A percentile compares a stretch with the other conserved stretches of the same genome.
Conservation (phyloP, 805 yeast species). For the Kodamaea sagamina region DNA sequence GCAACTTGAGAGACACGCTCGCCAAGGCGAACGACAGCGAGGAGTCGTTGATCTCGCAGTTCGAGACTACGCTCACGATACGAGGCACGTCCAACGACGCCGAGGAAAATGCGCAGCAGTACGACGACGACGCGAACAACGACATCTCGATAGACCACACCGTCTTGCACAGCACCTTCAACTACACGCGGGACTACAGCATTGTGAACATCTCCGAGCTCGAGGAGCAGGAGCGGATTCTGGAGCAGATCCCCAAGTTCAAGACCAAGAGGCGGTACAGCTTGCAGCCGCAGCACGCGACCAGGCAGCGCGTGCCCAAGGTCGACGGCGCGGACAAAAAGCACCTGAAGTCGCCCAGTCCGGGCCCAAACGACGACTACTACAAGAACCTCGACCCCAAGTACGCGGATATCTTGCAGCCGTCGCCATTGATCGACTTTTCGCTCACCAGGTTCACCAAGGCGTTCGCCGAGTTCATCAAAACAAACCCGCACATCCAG, state of each 20-base stretch:
- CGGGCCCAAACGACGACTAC: conserved; percentile 10
- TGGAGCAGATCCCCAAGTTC: conserved; percentile 41
- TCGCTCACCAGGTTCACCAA: conserved; percentile 38
- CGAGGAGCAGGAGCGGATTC: conserved; percentile 35
- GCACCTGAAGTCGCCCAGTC: conserved; percentile 11
- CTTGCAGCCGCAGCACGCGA: conserved; percentile 25
- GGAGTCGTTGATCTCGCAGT: conserved; percentile 43
- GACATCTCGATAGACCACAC: conserved; percentile 46
- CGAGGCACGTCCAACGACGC: conserved; percentile 38
- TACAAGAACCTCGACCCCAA: conserved; percentile 17
- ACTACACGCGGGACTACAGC: conserved; percentile 32
- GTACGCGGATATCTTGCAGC: conserved; percentile 34
- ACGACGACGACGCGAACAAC: conserved; percentile 20
- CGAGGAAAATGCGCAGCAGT: conserved; percentile 19
- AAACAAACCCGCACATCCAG: conserved; percentile 44
- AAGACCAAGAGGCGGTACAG: conserved; percentile 34
- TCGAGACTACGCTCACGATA: conserved; percentile 46
- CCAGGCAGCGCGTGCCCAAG: conserved; percentile 7
- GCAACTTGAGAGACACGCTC: conserved; percentile 87
- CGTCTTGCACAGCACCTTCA: conserved; percentile 27
- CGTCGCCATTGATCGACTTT: conserved; percentile 39
- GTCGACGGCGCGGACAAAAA: background rate
- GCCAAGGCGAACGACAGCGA: conserved; percentile 55
- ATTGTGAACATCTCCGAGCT: conserved; percentile 37
- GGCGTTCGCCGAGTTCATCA: conserved; percentile 45